Conservation (phyloP, 1,139 yeast genomes). For the Debaryomyces sp. region DNA sequence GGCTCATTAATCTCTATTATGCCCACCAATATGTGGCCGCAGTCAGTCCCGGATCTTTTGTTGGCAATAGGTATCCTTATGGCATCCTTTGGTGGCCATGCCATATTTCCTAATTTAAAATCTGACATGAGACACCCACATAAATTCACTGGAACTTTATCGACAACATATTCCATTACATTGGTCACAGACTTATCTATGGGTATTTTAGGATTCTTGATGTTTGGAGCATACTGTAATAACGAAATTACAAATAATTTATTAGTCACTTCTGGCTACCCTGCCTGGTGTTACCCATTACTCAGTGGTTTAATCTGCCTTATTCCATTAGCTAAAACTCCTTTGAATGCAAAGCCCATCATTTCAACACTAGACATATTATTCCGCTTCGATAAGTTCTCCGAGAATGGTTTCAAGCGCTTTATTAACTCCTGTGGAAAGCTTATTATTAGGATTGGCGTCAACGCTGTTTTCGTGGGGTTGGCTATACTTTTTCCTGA, state of each 20-base stretch:
- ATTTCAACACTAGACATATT: constrained; percentile 59
- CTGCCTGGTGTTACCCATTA: constrained; percentile 60
- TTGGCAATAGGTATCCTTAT: constrained; percentile 58
- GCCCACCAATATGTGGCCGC: constrained; percentile 54
- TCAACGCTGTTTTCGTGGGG: constrained; percentile 51
- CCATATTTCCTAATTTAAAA: constrained; percentile 60
- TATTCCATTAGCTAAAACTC: constrained; percentile 86
- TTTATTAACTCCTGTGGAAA: constrained; percentile 16
- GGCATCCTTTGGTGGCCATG: constrained; percentile 69
- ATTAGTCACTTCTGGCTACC: constrained; percentile 71
- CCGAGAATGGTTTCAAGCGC: constrained; percentile 14
- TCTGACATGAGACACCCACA: constrained; percentile 60
- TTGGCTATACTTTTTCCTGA: constrained; percentile 60
- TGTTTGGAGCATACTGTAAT: constrained; percentile 78
- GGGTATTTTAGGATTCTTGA: constrained; percentile 79
- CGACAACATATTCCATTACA: constrained; percentile 61
- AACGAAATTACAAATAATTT: constrained; percentile 86
- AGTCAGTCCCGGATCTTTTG: constrained; percentile 40
- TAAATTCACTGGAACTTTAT: constrained; percentile 43
- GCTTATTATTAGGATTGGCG: constrained; percentile 42
- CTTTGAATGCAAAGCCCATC: constrained; percentile 85
- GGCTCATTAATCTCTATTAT: constrained; percentile 44
- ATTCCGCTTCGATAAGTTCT: constrained; percentile 22
- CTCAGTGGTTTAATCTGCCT: constrained; percentile 75
- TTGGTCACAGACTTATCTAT: constrained; percentile 71